phyloP scores from a whole-genome alignment of 2,329 filamentous ascomycete species.

The Cladosporium sp. region DNA sequence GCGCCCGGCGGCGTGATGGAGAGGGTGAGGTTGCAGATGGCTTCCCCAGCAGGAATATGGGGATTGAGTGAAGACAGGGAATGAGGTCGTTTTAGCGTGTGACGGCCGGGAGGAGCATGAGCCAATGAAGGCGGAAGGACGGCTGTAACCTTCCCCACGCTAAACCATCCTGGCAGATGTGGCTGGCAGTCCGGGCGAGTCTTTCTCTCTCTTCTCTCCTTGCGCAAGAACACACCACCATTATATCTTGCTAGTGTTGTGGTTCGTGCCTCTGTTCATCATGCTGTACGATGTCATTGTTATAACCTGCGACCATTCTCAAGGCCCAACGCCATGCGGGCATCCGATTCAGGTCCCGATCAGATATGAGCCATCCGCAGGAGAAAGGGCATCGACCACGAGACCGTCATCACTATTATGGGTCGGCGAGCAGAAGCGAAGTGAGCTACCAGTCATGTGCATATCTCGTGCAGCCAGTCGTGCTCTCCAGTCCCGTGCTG shows the following conservation, averaged over 20 bases:
- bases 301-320: no score
- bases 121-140: background rate
- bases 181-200: background rate
- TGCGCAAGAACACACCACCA: no score
- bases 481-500: background rate
- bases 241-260: no score
- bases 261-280: no score
- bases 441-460: constrained; percentile 2
- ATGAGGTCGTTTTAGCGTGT: constrained; percentile 9
- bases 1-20: constrained; percentile 9
- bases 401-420: background rate
- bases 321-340: no score
- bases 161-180: constrained; percentile 9
- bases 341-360: no score
- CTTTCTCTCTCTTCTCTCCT: no score
- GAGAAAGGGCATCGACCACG: background rate
- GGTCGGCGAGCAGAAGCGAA: constrained; percentile 4
- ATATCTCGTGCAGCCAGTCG: constrained; percentile 9
- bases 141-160: constrained; percentile 6
- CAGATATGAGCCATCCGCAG: no score
- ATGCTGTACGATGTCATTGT: no score
- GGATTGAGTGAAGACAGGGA: constrained; percentile 1
- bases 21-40: constrained; percentile 8
- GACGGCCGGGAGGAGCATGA: background rate
- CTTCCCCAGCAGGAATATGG: constrained; percentile 11